phyloP scores from a whole-genome alignment of 768 basidiomycete species.

The Pleurotus ostreatus region DNA sequence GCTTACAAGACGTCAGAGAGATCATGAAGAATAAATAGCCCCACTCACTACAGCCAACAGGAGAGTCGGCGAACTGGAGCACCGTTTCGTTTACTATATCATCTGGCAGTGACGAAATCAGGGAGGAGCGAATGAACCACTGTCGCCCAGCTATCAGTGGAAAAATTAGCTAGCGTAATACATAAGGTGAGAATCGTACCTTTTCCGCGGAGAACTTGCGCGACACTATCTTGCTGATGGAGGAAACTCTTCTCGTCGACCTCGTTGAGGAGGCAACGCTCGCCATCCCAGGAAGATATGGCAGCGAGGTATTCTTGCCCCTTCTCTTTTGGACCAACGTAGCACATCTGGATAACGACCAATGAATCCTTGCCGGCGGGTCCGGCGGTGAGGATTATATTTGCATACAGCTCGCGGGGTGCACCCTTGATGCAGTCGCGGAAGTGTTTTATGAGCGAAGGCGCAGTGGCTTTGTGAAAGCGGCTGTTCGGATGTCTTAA shows the following conservation, averaged over 20 bases:
- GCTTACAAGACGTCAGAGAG: conserved; percentile 36
- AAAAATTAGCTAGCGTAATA: conserved; percentile 1
- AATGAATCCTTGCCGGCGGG: conserved; percentile 81
- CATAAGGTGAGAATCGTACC: conserved; percentile 34
- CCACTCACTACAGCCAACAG: conserved; percentile 85
- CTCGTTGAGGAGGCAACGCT: conserved; percentile 81
- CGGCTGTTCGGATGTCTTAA: conserved; percentile 43
- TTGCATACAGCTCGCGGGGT: conserved; percentile 84
- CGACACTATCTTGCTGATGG: conserved; percentile 88
- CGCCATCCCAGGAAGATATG: conserved; percentile 87
- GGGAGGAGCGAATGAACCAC: conserved; percentile 87
- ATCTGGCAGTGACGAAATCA: conserved; percentile 82
- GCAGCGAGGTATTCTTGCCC: conserved; percentile 75
- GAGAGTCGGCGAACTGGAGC: conserved; percentile 73
- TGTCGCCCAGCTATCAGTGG: conserved; percentile 61
- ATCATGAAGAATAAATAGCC: background rate
- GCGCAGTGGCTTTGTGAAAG: conserved; percentile 82
- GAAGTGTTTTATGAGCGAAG: conserved; percentile 87
- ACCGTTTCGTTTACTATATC: conserved; percentile 85
- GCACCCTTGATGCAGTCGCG: conserved; percentile 90
- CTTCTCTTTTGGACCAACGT: conserved; percentile 69
- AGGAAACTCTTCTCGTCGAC: conserved; percentile 88
- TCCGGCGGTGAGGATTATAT: conserved; percentile 87
- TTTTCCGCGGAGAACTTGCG: conserved; percentile 83
- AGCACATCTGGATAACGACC: conserved; percentile 91